These are phyloP conservation scores for Citrus maxima DNA, from an alignment of 345 rosid species.

Conservation along the genomic window DNA sequence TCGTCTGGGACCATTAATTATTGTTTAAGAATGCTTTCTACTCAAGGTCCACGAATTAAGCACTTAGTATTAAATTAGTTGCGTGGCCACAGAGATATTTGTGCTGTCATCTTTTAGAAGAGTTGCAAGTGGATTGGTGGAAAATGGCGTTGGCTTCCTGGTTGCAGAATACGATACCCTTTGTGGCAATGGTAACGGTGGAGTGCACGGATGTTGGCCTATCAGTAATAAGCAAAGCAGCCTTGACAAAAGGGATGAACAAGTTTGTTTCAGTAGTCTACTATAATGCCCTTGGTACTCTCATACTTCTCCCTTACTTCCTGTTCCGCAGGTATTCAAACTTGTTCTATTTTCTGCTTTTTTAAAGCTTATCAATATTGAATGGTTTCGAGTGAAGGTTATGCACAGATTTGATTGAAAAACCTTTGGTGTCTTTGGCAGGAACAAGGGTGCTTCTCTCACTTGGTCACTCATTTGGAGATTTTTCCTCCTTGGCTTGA, in stretches of 20 bases:
- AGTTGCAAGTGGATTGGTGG: neutral
- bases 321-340: slow-evolving; percentile 30
- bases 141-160: slow-evolving; percentile 16
- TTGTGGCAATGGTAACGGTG: slow-evolving; percentile 45
- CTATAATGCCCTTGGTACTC: slow-evolving; percentile 42
- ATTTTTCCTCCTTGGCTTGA: slow-evolving; percentile 40
- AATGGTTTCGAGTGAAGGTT: neutral
- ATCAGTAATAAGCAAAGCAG: slow-evolving; percentile 42
- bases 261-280: slow-evolving; percentile 47
- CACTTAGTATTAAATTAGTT: neutral
- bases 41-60: neutral
- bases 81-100: neutral
- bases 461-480: slow-evolving; percentile 22
- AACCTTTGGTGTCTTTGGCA: slow-evolving; percentile 7
- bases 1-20: neutral
- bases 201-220: slow-evolving; percentile 43
- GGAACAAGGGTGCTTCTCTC: slow-evolving; percentile 31
- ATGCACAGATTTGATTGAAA: neutral
- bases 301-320: slow-evolving; percentile 41
- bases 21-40: no score
- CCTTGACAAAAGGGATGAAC: slow-evolving; percentile 50
- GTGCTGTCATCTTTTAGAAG: neutral
- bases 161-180: slow-evolving; percentile 13
- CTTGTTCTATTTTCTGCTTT: neutral
- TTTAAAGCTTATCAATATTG: neutral